Conservation (phyloP, 2,329 filamentous ascomycete genomes). For the Aspergillus fijiensis region DNA sequence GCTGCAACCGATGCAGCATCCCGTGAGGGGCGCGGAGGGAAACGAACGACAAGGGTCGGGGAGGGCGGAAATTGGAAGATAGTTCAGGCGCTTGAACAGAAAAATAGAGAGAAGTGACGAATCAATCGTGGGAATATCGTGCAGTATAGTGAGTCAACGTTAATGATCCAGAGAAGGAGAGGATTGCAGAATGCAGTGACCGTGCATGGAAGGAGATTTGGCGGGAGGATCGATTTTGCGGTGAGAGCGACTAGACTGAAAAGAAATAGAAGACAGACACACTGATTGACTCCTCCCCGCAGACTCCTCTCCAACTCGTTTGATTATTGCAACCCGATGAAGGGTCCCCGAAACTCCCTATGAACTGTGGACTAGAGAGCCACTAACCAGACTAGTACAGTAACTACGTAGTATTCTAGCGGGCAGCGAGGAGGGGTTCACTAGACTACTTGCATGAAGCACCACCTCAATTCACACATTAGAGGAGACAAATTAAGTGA, state of each 20-base stretch:
- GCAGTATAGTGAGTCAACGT: too few relatives aligned
- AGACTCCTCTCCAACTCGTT: too few relatives aligned
- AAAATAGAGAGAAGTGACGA: slow-evolving; percentile 1
- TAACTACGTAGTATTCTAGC: neutral
- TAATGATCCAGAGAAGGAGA: neutral
- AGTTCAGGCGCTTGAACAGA: slow-evolving; percentile 1
- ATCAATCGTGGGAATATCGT: neutral
- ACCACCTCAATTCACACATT: neutral
- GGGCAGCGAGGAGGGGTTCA: neutral
- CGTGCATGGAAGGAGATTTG: neutral
- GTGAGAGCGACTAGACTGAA: neutral
- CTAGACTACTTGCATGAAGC: neutral
- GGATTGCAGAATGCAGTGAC: neutral
- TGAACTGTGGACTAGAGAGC: neutral
- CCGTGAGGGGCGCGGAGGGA: slow-evolving; percentile 14
- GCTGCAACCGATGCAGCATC: slow-evolving; percentile 28
- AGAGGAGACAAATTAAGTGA: neutral
- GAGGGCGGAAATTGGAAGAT: slow-evolving; percentile 6
- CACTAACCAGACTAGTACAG: neutral
- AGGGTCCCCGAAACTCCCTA: neutral
- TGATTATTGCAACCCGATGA: neutral
- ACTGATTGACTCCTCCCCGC: neutral
- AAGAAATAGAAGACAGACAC: neutral
- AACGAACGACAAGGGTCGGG: slow-evolving; percentile 4
- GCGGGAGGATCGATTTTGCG: neutral